Percentiles rank a stretch among this genome's conserved stretches.
phyloP scores from a whole-genome alignment of 805 yeast species.

The Hanseniaspora guilliermondii region DNA sequence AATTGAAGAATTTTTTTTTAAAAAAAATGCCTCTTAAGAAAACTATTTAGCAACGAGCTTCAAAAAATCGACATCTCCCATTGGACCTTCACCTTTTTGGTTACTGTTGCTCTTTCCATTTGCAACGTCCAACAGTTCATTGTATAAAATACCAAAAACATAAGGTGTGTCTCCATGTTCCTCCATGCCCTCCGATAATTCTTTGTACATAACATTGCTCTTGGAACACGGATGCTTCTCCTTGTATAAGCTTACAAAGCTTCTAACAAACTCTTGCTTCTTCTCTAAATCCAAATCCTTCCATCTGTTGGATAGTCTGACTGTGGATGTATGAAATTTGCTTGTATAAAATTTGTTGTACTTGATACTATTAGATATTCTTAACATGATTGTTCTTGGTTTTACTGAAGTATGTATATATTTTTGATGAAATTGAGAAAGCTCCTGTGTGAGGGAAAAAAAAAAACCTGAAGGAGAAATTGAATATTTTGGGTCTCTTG shows the following conservation, averaged over 20 bases:
- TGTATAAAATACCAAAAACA: constrained; percentile 31
- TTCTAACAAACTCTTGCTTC: constrained; percentile 24
- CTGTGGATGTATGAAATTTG: background rate
- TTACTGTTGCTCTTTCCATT: constrained; percentile 18
- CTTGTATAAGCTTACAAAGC: constrained; percentile 25
- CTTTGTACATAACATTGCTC: constrained; percentile 28
- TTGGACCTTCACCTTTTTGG: constrained; percentile 18
- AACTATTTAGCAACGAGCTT: constrained; percentile 14
- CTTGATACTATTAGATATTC: background rate
- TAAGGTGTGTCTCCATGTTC: constrained; percentile 30
- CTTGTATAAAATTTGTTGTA: background rate
- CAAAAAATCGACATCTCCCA: constrained; percentile 21
- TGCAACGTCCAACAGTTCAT: constrained; percentile 24
- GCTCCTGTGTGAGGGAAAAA: too few relatives aligned
- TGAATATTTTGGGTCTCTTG: too few relatives aligned
- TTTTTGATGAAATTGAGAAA: too few relatives aligned
- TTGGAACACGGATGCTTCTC: constrained; percentile 28
- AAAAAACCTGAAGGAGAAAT: too few relatives aligned
- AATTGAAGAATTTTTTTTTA: background rate
- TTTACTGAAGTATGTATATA: background rate
- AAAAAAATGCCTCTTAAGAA: background rate
- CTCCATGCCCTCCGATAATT: constrained; percentile 29
- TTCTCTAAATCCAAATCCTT: constrained; percentile 20
- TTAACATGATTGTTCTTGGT: background rate
- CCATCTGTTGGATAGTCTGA: constrained; percentile 23